Conservation (phyloP, 169 alveolate genomes). For the Besnoitia besnoiti region DNA sequence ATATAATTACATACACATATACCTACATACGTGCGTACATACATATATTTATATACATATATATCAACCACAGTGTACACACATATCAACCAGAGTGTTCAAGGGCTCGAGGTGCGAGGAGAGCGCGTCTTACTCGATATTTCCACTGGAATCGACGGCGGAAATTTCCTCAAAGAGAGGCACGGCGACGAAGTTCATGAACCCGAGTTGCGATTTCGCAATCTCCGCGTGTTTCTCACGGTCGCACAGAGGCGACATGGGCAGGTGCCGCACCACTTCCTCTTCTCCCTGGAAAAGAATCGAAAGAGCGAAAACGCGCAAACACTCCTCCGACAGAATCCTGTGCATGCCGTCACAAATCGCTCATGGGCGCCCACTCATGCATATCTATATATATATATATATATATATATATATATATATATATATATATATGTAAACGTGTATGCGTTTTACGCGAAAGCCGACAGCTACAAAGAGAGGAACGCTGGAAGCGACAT, state of each 20-base stretch:
- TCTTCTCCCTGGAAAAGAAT: slow-evolving; percentile 2
- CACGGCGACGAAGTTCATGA: slow-evolving; percentile 71
- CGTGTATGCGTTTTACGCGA: too few species aligned
- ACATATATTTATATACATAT: not conserved
- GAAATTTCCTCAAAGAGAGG: slow-evolving; percentile 26
- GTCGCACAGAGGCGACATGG: slow-evolving; percentile 87
- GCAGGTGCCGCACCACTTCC: slow-evolving; percentile 79
- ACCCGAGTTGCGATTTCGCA: slow-evolving; percentile 84
- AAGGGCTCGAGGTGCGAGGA: not conserved
- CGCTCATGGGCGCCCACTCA: too few species aligned
- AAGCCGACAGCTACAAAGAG: too few species aligned
- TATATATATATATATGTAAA: too few species aligned
- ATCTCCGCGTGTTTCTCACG: slow-evolving; percentile 83
- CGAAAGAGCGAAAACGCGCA: not conserved
- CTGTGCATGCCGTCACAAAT: too few species aligned
- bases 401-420: too few species aligned
- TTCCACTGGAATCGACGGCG: slow-evolving; percentile 3
- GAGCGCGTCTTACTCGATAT: not conserved
- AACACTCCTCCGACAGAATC: too few species aligned
- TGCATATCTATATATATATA: too few species aligned
- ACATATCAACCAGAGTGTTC: too few species aligned
- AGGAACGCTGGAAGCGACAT: too few species aligned
- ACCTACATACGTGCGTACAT: not conserved
- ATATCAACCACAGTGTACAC: not conserved
- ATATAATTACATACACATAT: not conserved